Evolutionary conservation across 2,329 filamentous ascomycete species (phyloP), one percentile per base, ranked within the genome.

Genomic region (Coniochaeta sp.): DNA sequence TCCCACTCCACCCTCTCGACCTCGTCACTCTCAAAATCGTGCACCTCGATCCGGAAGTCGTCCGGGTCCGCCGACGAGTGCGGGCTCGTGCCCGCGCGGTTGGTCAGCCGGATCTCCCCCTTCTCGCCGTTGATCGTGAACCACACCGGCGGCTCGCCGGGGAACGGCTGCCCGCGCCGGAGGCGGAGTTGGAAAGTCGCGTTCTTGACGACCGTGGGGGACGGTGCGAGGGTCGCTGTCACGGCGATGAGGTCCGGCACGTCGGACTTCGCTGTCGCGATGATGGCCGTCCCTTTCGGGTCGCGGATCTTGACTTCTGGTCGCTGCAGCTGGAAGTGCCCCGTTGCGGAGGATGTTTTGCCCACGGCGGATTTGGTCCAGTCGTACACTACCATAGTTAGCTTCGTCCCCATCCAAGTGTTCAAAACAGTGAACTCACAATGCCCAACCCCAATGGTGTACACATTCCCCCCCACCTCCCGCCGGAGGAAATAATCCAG

Each of bases 121-220:
- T 71, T 73, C 49, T 76, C 72, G 18, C 79, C 78, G 42, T 73
- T 66, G 33, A 83, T 71, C 6, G 66, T 70, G 75, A 78, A 82
- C 1, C 71, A 61, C 0, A 78, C 59, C 2, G 64, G 67, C 0
- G 74, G 68, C 0, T 74, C 71, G 1, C 67, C 73, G 0, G 71
- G 71, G 60, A 81, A 80, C 0, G 73, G 68, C 14, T 71, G 67
- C 0, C 78, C 78, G 13, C 71, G 70, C 3, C 74, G 72, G 55
- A 75, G 70, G 4, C 71, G 70, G n/a, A 73, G 56, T 1, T 69
- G 68, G 0, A 79, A 58, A 0, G 70, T 69, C 0, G 77, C 74
- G 6, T 65, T 66, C 0, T 65, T 56, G 1, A 60, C 50, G 5
- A 60, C 56, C 0, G 56, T 54, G 4, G 56, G 48, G 0, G 62